These are phyloP conservation scores for Combretum micranthum DNA, from an alignment of 345 rosid species.

Conservation along the genomic window DNA sequence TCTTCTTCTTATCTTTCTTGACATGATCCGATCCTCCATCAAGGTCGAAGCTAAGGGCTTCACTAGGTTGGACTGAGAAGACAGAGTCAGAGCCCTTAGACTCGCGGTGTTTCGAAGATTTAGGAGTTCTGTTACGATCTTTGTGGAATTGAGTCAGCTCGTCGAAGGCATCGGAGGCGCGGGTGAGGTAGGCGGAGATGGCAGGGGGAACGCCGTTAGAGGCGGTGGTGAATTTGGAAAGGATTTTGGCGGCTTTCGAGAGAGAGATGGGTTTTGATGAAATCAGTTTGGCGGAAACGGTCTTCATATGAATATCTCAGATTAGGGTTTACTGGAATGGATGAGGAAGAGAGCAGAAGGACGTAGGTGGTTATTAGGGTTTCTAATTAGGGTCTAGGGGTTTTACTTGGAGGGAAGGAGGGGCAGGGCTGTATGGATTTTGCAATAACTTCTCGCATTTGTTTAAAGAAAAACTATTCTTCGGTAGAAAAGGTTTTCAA, in stretches of 20 bases:
- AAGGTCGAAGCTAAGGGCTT: background rate
- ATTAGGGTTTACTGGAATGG: no score
- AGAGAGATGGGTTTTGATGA: slow-evolving; percentile 12
- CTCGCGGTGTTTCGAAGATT: slow-evolving; percentile 3
- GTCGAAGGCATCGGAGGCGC: slow-evolving; percentile 12
- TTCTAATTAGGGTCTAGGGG: no score
- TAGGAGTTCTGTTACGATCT: slow-evolving; percentile 6
- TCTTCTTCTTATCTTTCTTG: slow-evolving; percentile 6
- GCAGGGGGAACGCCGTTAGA: slow-evolving; percentile 14
- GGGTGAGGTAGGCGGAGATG: slow-evolving; percentile 7
- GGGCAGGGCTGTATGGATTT: no score
- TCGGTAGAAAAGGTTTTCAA: no score
- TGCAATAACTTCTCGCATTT: no score
- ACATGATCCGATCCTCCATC: background rate
- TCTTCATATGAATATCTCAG: slow-evolving; percentile 4
- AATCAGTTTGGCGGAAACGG: slow-evolving; percentile 6
- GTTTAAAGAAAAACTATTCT: no score
- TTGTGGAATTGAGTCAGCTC: slow-evolving; percentile 18
- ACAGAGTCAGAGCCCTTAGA: background rate
- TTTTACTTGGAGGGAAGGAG: no score
- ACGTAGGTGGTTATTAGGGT: no score
- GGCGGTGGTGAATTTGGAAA: slow-evolving; percentile 9
- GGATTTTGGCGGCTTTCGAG: slow-evolving; percentile 17
- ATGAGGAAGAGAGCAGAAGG: no score
- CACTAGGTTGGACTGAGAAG: background rate